A percentile compares a stretch with the other conserved stretches of the same genome.
These are phyloP conservation scores for Coniochaeta pulveracea DNA, from an alignment of 2,329 filamentous ascomycete genomes.

Conservation along the genomic window DNA sequence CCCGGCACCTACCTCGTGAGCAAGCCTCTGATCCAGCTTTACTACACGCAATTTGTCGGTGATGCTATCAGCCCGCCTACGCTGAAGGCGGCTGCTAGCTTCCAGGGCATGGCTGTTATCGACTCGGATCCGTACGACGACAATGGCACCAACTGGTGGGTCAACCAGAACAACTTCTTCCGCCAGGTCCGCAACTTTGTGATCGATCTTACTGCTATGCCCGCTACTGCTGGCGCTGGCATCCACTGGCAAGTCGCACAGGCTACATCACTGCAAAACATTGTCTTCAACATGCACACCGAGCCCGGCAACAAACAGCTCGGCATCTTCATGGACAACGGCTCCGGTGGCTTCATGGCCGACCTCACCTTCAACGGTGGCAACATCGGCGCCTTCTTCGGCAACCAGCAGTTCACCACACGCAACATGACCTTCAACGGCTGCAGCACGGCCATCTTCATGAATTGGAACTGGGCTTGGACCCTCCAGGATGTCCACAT, in stretches of 20 bases:
- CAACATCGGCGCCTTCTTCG: conserved; percentile 65
- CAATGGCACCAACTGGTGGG: conserved; percentile 60
- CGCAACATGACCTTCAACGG: conserved; percentile 74
- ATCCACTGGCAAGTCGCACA: conserved; percentile 85
- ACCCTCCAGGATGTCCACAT: conserved; percentile 66
- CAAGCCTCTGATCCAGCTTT: conserved; percentile 69
- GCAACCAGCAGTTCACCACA: conserved; percentile 80
- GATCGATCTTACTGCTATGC: conserved; percentile 62
- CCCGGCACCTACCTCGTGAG: conserved; percentile 76
- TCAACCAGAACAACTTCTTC: conserved; percentile 79
- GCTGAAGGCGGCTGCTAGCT: conserved; percentile 61
- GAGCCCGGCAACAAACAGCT: conserved; percentile 61
- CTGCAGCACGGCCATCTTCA: conserved; percentile 72
- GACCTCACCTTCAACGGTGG: conserved; percentile 79
- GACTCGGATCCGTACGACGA: conserved; percentile 76
- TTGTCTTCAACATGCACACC: conserved; percentile 66
- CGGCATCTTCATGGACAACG: conserved; percentile 78
- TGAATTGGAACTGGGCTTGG: conserved; percentile 92
- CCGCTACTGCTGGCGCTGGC: conserved; percentile 48
- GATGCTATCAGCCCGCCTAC: conserved; percentile 63
- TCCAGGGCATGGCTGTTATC: conserved; percentile 78
- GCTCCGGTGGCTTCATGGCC: conserved; percentile 73
- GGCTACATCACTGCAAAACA: conserved; percentile 70
- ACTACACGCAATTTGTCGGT: conserved; percentile 89
- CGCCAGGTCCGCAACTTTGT: conserved; percentile 73